Evolutionary conservation across 2,329 filamentous ascomycete species (phyloP).

Genomic region (Arachnopeziza araneosa): DNA sequence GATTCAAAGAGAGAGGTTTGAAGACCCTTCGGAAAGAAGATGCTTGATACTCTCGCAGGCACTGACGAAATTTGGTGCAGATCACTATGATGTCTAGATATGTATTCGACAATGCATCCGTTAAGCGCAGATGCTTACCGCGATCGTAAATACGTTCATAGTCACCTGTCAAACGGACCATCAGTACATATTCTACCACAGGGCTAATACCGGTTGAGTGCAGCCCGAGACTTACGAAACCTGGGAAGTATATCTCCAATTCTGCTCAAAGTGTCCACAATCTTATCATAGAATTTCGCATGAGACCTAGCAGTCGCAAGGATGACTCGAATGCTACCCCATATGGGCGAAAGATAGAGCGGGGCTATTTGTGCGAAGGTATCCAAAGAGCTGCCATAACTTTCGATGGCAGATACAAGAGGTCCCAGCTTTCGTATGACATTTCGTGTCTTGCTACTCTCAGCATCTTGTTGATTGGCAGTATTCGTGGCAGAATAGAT

Average conservation of each 20-base stretch:
- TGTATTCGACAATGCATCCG: slow-evolving; percentile 8
- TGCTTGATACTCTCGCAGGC: slow-evolving; percentile 7
- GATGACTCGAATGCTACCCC: slow-evolving; percentile 13
- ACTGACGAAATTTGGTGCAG: slow-evolving; percentile 11
- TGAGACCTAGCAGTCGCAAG: slow-evolving; percentile 5
- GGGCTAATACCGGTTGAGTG: not conserved
- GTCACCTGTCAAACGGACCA: slow-evolving; percentile 1
- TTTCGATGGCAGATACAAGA: slow-evolving; percentile 11
- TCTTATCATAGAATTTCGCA: slow-evolving; percentile 10
- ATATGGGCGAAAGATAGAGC: slow-evolving; percentile 9
- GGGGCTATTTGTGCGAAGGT: slow-evolving; percentile 10
- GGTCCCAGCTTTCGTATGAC: slow-evolving; percentile 4
- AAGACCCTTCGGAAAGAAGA: slow-evolving; percentile 6
- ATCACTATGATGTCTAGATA: slow-evolving; percentile 17
- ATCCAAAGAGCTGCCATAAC: slow-evolving; percentile 10
- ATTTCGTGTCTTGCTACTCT: slow-evolving; percentile 3
- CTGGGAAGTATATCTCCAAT: slow-evolving; percentile 14
- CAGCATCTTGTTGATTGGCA: slow-evolving; percentile 6
- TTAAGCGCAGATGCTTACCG: slow-evolving; percentile 11
- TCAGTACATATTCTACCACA: not conserved
- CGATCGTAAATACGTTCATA: slow-evolving; percentile 13
- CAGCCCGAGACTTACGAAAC: not conserved
- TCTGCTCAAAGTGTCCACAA: slow-evolving; percentile 9
- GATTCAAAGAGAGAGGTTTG: slow-evolving; percentile 7
- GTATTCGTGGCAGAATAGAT: slow-evolving; percentile 12